phyloP scores from a whole-genome alignment of 768 basidiomycete species.

The Coprinellus micaceus region DNA sequence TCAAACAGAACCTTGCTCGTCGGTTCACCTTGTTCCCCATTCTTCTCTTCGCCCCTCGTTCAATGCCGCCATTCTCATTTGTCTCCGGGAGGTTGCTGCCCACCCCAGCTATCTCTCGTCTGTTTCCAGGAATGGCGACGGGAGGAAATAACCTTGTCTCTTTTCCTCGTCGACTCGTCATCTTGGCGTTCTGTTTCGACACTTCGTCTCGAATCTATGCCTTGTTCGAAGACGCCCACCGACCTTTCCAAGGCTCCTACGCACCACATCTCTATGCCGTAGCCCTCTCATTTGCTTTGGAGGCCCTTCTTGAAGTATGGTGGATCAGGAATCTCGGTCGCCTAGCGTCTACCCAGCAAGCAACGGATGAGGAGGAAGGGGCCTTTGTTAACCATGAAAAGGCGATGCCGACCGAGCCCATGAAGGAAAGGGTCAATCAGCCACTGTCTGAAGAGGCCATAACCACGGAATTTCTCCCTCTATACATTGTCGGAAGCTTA shows the following conservation, averaged over 20 bases:
- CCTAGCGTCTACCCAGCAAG: neutral
- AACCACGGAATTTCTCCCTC: neutral
- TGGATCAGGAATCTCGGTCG: neutral
- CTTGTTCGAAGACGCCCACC: neutral
- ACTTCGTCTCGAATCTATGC: neutral
- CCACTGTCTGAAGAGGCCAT: neutral
- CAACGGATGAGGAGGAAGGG: too few species aligned
- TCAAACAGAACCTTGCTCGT: too few species aligned
- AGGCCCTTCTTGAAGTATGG: neutral
- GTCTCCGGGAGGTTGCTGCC: too few species aligned
- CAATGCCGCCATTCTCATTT: too few species aligned
- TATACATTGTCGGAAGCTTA: constrained; percentile 4
- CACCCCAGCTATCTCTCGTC: too few species aligned
- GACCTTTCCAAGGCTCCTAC: neutral
- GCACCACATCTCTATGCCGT: neutral
- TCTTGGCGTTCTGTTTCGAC: neutral
- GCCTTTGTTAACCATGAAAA: neutral
- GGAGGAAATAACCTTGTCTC: neutral
- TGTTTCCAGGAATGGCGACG: neutral
- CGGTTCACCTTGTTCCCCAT: too few species aligned
- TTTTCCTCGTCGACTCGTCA: neutral
- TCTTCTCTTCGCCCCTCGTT: too few species aligned
- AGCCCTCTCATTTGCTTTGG: neutral
- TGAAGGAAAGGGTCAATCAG: neutral
- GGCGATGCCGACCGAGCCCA: neutral